Percentiles rank a stretch among this genome's conserved stretches.
These are phyloP conservation scores for Euphorbia pulcherrima DNA, from an alignment of 345 rosid species.

Conservation along the genomic window DNA sequence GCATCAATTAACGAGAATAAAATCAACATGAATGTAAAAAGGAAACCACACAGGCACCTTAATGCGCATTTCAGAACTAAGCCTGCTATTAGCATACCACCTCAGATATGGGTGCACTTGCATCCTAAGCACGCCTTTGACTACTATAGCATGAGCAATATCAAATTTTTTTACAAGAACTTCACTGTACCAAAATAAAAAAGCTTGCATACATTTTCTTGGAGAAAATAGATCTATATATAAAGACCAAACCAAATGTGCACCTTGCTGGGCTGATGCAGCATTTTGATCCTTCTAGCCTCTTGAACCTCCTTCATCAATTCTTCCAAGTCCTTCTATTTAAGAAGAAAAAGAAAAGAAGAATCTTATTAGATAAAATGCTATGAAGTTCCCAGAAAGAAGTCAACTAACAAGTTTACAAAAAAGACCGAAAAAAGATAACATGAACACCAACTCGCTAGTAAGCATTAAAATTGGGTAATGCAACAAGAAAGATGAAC, in stretches of 20 bases:
- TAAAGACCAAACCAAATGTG: slow-evolving; percentile 16
- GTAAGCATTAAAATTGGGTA: neutral
- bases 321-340: slow-evolving; percentile 76
- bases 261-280: slow-evolving; percentile 99
- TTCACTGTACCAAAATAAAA: neutral
- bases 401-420: slow-evolving; percentile 9
- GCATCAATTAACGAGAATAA: neutral
- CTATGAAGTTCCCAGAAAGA: slow-evolving; percentile 12
- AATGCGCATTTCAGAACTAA: neutral
- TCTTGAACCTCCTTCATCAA: slow-evolving; percentile 98
- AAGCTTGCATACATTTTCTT: neutral
- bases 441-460: neutral
- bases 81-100: neutral
- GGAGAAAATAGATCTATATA: slow-evolving; percentile 10
- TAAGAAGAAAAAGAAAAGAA: neutral
- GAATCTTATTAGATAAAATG: neutral
- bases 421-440: neutral
- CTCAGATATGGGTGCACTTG: neutral
- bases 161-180: slow-evolving; percentile 1
- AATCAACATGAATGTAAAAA: neutral
- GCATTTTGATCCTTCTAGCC: slow-evolving; percentile 97
- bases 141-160: neutral
- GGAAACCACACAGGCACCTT: neutral
- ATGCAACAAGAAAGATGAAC: slow-evolving; percentile 1
- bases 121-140: neutral